Conservation (phyloP, 352 stramenopile genomes). For the Aphanomyces stellatus region DNA sequence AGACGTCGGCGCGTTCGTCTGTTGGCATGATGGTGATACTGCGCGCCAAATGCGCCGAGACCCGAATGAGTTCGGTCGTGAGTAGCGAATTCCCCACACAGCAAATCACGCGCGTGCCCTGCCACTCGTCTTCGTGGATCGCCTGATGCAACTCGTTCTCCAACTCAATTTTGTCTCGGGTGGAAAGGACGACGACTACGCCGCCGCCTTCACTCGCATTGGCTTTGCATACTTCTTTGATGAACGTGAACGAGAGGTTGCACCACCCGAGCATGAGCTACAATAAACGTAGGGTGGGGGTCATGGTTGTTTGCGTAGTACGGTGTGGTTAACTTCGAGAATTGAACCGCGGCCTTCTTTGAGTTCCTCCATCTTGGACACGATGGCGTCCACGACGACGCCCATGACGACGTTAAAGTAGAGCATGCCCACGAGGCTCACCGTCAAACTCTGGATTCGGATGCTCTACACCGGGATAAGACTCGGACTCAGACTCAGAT, state of each 20-base stretch:
- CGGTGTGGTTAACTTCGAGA: slow-evolving; percentile 4
- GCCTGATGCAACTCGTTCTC: slow-evolving; percentile 60
- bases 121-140: slow-evolving; percentile 40
- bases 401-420: slow-evolving; percentile 6
- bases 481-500: not conserved
- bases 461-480: not conserved
- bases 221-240: slow-evolving; percentile 75
- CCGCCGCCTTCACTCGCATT: slow-evolving; percentile 81
- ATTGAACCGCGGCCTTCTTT: not conserved
- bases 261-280: slow-evolving; percentile 81
- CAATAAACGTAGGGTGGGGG: not conserved
- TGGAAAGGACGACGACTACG: slow-evolving; percentile 64
- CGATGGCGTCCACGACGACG: slow-evolving; percentile 11
- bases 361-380: not conserved
- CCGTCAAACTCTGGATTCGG: not conserved
- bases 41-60: slow-evolving; percentile 55
- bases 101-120: slow-evolving; percentile 69
- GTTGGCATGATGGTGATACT: slow-evolving; percentile 81
- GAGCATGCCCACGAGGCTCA: not conserved
- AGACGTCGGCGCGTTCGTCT: slow-evolving; percentile 61
- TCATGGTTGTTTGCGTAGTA: not conserved
- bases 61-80: slow-evolving; percentile 68
- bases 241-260: slow-evolving; percentile 78
- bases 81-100: slow-evolving; percentile 68
- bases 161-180: slow-evolving; percentile 69